Percentiles rank a stretch among this genome's conserved stretches.
Conservation (phyloP, 1,139 yeast species). For the Hemisphaericaspora xylanilytica region DNA sequence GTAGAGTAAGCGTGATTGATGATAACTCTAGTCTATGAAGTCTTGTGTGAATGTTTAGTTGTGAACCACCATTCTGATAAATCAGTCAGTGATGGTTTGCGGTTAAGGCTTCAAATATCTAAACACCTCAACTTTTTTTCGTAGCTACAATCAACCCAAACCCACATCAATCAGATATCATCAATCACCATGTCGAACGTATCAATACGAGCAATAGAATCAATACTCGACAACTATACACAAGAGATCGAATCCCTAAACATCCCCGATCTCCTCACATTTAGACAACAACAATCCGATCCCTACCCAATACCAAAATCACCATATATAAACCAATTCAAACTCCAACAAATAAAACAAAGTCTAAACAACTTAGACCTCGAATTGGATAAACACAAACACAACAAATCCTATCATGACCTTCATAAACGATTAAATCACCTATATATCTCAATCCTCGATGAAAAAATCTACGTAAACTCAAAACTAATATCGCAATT, state of each 20-base stretch:
- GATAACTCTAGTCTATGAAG: too few species aligned
- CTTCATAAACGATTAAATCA: slow-evolving; percentile 12
- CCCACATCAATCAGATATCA: not conserved
- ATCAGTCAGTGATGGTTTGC: too few species aligned
- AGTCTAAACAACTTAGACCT: slow-evolving; percentile 7
- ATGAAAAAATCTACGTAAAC: slow-evolving; percentile 25
- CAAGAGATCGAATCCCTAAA: slow-evolving; percentile 16
- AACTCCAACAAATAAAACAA: slow-evolving; percentile 18
- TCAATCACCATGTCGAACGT: slow-evolving; percentile 3
- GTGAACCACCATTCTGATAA: too few species aligned
- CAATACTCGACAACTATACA: slow-evolving; percentile 16
- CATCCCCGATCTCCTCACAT: slow-evolving; percentile 14
- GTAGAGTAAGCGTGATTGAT: too few species aligned
- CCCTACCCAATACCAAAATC: slow-evolving; percentile 13
- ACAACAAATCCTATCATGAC: slow-evolving; percentile 13
- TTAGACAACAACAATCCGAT: slow-evolving; percentile 1
- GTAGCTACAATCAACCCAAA: not conserved
- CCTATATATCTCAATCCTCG: slow-evolving; percentile 18
- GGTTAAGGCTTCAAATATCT: too few species aligned
- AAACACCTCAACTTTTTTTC: not conserved
- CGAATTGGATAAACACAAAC: slow-evolving; percentile 12
- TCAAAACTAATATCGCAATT: slow-evolving; percentile 16
- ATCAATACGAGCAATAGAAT: slow-evolving; percentile 12
- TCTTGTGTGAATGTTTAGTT: too few species aligned
- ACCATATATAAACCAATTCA: slow-evolving; percentile 25